Base-by-base conservation (phyloP, 352 stramenopile genomes). In the Blastocystis sp. region DNA sequence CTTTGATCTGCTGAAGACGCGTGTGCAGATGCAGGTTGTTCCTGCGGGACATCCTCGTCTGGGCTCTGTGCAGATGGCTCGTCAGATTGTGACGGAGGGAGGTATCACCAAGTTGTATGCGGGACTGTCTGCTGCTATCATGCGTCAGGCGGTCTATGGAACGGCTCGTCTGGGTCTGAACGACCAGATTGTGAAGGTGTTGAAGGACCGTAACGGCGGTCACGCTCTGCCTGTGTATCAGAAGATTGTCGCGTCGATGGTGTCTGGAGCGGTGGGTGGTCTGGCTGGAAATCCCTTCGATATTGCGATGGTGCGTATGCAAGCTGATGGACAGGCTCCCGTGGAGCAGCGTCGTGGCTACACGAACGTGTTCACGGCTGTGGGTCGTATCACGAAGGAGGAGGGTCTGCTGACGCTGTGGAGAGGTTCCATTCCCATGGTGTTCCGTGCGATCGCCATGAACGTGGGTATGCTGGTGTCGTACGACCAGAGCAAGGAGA, bases 381-480 rank as follows among this genome's bases (percentile, higher is more conserved):
- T 97, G 38, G 84, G 92, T 16, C 90, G 93, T 87, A 96, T 97
- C 84, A 89, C 88, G 4, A 87, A 89, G 24, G 89, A 93, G 14
- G 94, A 97, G 73, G 93, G 94, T 40, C 87, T 97, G 0, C 29
- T 87, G 18, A 95, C 93, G 49, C 90, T 97, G 36, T 97, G 93
- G 92, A 90, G 93, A 34, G 94, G 94, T 11, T 94, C 91, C 56
- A 88, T 94, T 42, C 93, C 94, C 21, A 91, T 95, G 21, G 94
- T 98, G 51, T 91, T 97, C 21, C 92, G 96, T 87, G 96, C 94
- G 38, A 97, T 97, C 69, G 92, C 94, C 79, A 98, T 98, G 94
- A 98, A 98, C 90, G 93, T 98, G 18, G 95, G 96, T 77, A 98
- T 98, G 96, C 94, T 99, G 91, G 95, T 95, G 21, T 98, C 93